Percentiles rank a stretch among this genome's conserved stretches.
Evolutionary conservation across 306 rosid species (phyloP).

Genomic region (Malus domestica): DNA sequence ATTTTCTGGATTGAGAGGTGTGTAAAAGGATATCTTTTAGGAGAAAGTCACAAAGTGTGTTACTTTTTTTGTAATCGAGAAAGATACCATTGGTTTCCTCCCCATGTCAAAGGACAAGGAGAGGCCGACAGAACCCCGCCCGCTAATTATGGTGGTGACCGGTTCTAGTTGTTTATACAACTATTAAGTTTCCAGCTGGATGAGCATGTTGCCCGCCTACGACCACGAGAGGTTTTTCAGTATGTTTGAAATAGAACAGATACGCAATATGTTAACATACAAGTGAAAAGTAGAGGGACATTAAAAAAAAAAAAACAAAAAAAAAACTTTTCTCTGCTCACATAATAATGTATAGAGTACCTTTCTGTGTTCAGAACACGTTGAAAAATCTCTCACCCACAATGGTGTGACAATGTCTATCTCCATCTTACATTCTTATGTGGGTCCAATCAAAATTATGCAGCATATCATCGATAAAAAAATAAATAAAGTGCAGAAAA

Average conservation of each 20-base stretch:
- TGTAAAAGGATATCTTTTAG: neutral
- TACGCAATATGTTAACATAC: too few species aligned
- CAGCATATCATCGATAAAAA: neutral
- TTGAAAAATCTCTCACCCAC: too few species aligned
- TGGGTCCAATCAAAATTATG: neutral
- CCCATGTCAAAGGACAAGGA: neutral
- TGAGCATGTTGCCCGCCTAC: neutral
- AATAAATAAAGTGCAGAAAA: neutral
- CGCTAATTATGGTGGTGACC: neutral
- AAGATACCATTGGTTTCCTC: neutral
- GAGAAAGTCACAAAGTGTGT: neutral
- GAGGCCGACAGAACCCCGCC: neutral
- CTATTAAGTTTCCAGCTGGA: constrained; percentile 13
- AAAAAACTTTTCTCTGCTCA: too few species aligned
- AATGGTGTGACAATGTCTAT: neutral
- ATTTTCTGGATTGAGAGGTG: neutral
- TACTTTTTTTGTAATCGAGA: neutral
- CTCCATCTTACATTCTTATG: neutral
- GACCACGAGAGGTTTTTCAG: too few species aligned
- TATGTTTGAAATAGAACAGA: too few species aligned
- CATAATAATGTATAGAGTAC: too few species aligned
- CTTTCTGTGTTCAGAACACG: too few species aligned
- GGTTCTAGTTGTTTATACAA: neutral
- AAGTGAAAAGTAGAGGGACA: too few species aligned
- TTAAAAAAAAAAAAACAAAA: too few species aligned